A percentile compares a stretch with the other conserved stretches of the same genome.
Evolutionary conservation across 1,139 yeast genomes (phyloP).

Genomic region (Protomyces macrosporus): DNA sequence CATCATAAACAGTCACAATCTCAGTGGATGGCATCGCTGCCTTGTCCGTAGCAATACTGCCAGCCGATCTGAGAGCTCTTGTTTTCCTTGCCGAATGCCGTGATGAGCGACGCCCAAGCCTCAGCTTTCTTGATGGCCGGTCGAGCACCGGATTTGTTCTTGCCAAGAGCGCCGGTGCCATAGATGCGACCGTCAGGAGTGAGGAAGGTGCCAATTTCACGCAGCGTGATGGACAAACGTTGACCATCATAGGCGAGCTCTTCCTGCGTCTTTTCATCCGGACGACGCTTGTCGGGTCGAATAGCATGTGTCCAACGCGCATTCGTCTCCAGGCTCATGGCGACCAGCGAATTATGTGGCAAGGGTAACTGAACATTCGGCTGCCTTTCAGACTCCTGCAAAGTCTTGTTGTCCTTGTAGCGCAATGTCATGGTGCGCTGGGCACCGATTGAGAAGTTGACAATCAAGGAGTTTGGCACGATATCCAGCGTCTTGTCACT

Average conservation of each 20-base stretch:
- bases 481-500: constrained; percentile 33
- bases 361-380: constrained; percentile 24
- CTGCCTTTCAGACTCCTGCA: neutral
- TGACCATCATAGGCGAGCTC: constrained; percentile 28
- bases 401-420: constrained; percentile 21
- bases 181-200: constrained; percentile 27
- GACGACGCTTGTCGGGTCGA: constrained; percentile 29
- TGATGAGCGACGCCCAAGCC: neutral
- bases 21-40: constrained; percentile 10
- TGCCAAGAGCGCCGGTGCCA: constrained; percentile 30
- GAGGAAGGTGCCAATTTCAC: constrained; percentile 30
- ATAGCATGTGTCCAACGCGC: constrained; percentile 32
- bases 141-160: constrained; percentile 1
- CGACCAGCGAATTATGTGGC: constrained; percentile 30
- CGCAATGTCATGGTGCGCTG: constrained; percentile 30
- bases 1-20: neutral
- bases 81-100: constrained; percentile 1
- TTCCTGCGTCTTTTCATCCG: constrained; percentile 1
- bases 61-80: neutral
- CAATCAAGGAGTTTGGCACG: constrained; percentile 31
- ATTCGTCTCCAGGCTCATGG: constrained; percentile 31
- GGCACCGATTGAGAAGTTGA: constrained; percentile 32
- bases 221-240: constrained; percentile 32
- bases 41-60: neutral
- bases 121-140: neutral